A percentile compares a stretch with the other conserved stretches of the same genome.
Conservation (phyloP, 2,329 filamentous ascomycete genomes). For the Dryadomyces quercus-mongolicae region DNA sequence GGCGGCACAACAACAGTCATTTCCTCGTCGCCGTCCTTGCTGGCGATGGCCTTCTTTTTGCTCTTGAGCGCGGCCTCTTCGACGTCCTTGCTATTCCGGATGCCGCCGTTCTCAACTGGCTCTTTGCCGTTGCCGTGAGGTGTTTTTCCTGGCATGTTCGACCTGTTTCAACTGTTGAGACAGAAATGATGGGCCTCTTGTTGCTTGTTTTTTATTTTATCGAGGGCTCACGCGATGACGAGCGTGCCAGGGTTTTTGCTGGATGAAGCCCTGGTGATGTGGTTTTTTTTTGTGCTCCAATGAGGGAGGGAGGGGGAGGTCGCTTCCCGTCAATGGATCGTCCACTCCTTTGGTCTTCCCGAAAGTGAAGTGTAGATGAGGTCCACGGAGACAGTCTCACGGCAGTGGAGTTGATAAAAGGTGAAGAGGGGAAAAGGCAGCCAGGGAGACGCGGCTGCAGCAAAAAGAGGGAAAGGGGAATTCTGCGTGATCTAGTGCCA, state of each 20-base stretch:
- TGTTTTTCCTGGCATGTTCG: conserved; percentile 57
- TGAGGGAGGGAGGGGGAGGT: not conserved
- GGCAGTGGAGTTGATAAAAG: not conserved
- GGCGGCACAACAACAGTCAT: conserved; percentile 74
- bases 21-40: conserved; percentile 66
- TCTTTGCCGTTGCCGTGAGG: conserved; percentile 61
- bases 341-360: too few species aligned
- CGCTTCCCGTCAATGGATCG: not conserved
- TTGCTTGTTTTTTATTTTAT: too few species aligned
- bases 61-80: conserved; percentile 45
- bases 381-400: not conserved
- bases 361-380: too few species aligned
- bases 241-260: not conserved
- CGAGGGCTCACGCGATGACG: not conserved
- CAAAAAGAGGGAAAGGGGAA: not conserved
- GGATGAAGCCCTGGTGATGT: too few species aligned
- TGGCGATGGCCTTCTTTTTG: conserved; percentile 48
- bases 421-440: not conserved
- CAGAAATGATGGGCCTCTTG: not conserved
- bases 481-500: not conserved
- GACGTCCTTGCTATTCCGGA: conserved; percentile 53
- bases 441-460: not conserved
- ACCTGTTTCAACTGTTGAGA: conserved; percentile 4
- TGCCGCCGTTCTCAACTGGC: conserved; percentile 54
- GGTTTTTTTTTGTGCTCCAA: too few species aligned